Conservation (phyloP, 768 basidiomycete species). For the Russula sp. region DNA sequence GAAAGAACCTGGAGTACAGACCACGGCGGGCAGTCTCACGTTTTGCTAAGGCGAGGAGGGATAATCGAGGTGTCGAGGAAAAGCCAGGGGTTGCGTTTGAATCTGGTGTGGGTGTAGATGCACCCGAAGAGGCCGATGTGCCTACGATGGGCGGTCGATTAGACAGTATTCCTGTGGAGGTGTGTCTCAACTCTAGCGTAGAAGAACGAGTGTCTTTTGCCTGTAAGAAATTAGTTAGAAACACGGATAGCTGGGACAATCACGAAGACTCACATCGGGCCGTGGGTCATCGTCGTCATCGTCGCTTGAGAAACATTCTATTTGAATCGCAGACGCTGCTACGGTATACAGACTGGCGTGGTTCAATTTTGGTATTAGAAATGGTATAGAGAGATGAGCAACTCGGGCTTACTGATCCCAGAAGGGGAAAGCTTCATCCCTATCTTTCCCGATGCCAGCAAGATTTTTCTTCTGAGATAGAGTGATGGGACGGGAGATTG, state of each 20-base stretch:
- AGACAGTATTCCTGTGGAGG: conserved; percentile 72
- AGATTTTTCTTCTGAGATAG: conserved; percentile 82
- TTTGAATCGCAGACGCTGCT: conserved; percentile 78
- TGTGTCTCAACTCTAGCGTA: conserved; percentile 48
- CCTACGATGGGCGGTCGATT: conserved; percentile 58
- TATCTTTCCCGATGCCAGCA: conserved; percentile 86
- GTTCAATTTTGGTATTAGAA: background rate
- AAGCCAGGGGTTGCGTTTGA: conserved; percentile 31
- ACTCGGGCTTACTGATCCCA: conserved; percentile 87
- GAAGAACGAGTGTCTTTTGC: conserved; percentile 20
- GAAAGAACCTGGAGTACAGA: conserved; percentile 79
- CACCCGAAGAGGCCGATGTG: conserved; percentile 45
- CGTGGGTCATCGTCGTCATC: conserved; percentile 40
- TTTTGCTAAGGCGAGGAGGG: conserved; percentile 63
- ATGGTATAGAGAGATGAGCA: background rate
- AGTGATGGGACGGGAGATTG: conserved; percentile 70
- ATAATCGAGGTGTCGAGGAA: conserved; percentile 40
- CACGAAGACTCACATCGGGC: conserved; percentile 23
- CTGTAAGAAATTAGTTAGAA: conserved; percentile 27
- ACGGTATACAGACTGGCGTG: conserved; percentile 68
- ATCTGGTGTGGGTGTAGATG: conserved; percentile 44
- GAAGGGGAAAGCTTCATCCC: conserved; percentile 95
- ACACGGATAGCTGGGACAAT: too few relatives aligned
- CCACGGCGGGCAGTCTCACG: conserved; percentile 70
- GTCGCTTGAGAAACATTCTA: conserved; percentile 54